A percentile compares a stretch with the other conserved stretches of the same genome.
These are phyloP conservation scores for Pseudozyma sp. DNA, from an alignment of 1,284 basidiomycete species.

Conservation along the genomic window DNA sequence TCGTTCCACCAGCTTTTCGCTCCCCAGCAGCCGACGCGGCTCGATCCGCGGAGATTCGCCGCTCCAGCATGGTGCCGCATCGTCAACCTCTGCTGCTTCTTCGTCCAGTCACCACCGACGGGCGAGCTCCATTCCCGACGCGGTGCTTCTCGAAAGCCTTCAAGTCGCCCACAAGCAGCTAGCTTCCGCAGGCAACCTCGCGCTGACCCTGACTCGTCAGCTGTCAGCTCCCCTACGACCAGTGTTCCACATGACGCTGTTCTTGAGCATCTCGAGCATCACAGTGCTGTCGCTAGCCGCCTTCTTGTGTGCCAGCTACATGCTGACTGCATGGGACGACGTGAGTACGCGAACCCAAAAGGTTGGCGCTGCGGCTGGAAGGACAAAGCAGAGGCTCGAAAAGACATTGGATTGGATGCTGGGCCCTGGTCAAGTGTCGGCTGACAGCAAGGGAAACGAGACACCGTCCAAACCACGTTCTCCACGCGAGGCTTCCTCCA, in stretches of 20 bases:
- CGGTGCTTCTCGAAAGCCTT: conserved; percentile 49
- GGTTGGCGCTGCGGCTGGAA: conserved; percentile 40
- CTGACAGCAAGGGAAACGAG: not conserved
- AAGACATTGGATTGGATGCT: conserved; percentile 54
- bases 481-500: not conserved
- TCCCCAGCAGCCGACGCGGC: conserved; percentile 45
- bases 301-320: conserved; percentile 56
- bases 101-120: conserved; percentile 17
- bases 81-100: not conserved
- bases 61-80: conserved; percentile 3
- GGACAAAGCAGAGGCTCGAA: conserved; percentile 38
- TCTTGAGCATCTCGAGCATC: conserved; percentile 58
- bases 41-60: conserved; percentile 41
- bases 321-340: conserved; percentile 61
- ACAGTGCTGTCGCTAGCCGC: conserved; percentile 50
- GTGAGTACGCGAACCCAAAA: conserved; percentile 34
- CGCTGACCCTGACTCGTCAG: conserved; percentile 56
- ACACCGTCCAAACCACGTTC: conserved; percentile 3
- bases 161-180: conserved; percentile 59
- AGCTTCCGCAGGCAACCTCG: conserved; percentile 51
- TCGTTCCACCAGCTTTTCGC: conserved; percentile 41
- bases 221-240: conserved; percentile 55
- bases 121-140: conserved; percentile 32
- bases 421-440: conserved; percentile 2
- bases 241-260: conserved; percentile 55